These are phyloP conservation scores for Voacanga thouarsii DNA, from an alignment of 257 asterid species.

Conservation along the genomic window DNA sequence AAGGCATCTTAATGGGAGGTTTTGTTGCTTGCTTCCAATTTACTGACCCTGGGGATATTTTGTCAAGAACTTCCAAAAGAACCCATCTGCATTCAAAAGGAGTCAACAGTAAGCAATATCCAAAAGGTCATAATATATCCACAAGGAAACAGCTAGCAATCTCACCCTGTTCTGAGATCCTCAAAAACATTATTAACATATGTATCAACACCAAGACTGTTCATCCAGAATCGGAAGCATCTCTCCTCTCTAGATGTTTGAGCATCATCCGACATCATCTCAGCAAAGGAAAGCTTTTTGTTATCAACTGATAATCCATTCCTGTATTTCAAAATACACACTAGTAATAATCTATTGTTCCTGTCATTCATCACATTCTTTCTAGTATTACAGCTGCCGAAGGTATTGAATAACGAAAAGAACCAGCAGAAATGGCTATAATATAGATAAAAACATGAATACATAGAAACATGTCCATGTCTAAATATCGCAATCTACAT, in stretches of 20 bases:
- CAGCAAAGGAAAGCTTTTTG: slow-evolving; percentile 60
- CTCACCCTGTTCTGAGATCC: slow-evolving; percentile 79
- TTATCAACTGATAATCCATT: slow-evolving; percentile 74
- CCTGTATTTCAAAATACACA: slow-evolving; percentile 29
- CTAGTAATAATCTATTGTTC: not conserved
- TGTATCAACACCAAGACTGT: slow-evolving; percentile 84
- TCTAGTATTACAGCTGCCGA: not conserved
- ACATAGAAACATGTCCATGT: not conserved
- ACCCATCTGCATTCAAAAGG: slow-evolving; percentile 59
- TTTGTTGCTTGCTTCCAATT: slow-evolving; percentile 81
- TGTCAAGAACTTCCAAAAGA: slow-evolving; percentile 73
- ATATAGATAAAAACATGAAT: not conserved
- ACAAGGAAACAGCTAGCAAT: slow-evolving; percentile 20
- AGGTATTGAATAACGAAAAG: not conserved
- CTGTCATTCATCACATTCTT: not conserved
- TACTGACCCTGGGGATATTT: slow-evolving; percentile 62
- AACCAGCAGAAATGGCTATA: not conserved
- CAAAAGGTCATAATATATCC: slow-evolving; percentile 3
- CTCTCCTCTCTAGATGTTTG: slow-evolving; percentile 94
- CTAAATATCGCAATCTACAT: not conserved
- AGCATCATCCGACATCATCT: slow-evolving; percentile 89
- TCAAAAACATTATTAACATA: slow-evolving; percentile 76
- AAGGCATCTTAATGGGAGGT: slow-evolving; percentile 89
- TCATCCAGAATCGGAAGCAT: slow-evolving; percentile 93
- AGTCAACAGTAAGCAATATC: slow-evolving; percentile 15